A percentile compares a stretch with the other conserved stretches of the same genome.
Evolutionary conservation across 2,329 filamentous ascomycete species (phyloP).

Genomic region (Fusarium penzigii): DNA sequence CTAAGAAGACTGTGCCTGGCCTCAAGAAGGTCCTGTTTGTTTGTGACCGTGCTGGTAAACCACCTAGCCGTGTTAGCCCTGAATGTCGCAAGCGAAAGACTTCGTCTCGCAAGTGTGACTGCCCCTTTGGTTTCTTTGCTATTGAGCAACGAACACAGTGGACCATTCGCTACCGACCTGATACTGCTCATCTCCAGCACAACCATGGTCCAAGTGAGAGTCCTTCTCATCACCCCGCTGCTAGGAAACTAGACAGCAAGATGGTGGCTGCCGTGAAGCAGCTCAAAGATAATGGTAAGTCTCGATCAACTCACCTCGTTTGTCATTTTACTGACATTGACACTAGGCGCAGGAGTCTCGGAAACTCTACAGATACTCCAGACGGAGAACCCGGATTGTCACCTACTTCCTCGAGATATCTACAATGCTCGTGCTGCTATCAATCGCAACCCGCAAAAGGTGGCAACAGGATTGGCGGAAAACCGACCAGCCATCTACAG

Average conservation of each 20-base stretch:
- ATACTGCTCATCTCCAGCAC: constrained; percentile 58
- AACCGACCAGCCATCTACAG: constrained; percentile 66
- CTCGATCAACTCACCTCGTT: constrained; percentile 11
- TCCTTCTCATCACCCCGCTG: constrained; percentile 65
- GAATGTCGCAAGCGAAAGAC: constrained; percentile 67
- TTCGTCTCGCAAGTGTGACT: constrained; percentile 69
- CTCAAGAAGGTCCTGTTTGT: constrained; percentile 69
- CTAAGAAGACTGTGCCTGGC: constrained; percentile 67
- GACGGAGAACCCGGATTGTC: constrained; percentile 63
- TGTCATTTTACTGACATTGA: constrained; percentile 34
- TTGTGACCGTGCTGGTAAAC: constrained; percentile 65
- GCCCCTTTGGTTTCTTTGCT: constrained; percentile 69
- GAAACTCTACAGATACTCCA: constrained; percentile 68
- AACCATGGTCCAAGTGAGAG: constrained; percentile 69
- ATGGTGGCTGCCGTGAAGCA: constrained; percentile 68
- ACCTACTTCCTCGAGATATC: constrained; percentile 64
- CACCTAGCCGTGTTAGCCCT: constrained; percentile 61
- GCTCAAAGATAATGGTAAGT: constrained; percentile 65
- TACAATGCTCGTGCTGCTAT: constrained; percentile 69
- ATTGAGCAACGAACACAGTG: constrained; percentile 68
- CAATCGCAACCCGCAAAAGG: constrained; percentile 64
- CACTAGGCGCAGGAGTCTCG: constrained; percentile 62
- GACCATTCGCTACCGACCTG: constrained; percentile 65
- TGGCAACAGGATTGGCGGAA: constrained; percentile 60
- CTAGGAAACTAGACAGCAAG: constrained; percentile 65